phyloP scores from a whole-genome alignment of 2,329 filamentous ascomycete species.

The Talaromyces sp. region DNA sequence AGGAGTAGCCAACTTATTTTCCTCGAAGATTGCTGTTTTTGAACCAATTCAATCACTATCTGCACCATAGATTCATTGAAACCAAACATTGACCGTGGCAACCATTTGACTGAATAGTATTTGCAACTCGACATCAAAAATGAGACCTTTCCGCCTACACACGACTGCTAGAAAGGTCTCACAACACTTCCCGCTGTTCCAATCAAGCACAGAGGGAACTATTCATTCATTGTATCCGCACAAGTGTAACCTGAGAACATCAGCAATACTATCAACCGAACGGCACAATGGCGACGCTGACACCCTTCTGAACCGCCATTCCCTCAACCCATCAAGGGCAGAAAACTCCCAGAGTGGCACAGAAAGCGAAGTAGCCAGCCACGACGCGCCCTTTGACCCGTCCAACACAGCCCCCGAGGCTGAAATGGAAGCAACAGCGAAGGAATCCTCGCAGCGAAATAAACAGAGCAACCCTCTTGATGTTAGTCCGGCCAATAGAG shows the following conservation, averaged over 20 bases:
- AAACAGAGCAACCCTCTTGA: slow-evolving; percentile 49
- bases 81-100: not conserved
- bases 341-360: slow-evolving; percentile 66
- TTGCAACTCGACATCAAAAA: not conserved
- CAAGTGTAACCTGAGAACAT: slow-evolving; percentile 4
- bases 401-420: slow-evolving; percentile 61
- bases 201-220: not conserved
- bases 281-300: slow-evolving; percentile 6
- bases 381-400: slow-evolving; percentile 64
- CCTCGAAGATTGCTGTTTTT: not conserved
- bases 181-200: not conserved
- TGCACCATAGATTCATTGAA: not conserved
- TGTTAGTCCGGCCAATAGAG: slow-evolving; percentile 56
- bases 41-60: not conserved
- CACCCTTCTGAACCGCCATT: slow-evolving; percentile 46
- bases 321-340: slow-evolving; percentile 58
- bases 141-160: not conserved
- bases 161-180: not conserved
- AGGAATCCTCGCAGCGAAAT: slow-evolving; percentile 36
- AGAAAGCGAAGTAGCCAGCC: slow-evolving; percentile 54
- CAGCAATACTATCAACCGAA: slow-evolving; percentile 2
- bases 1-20: not conserved
- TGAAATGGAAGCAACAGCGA: slow-evolving; percentile 33
- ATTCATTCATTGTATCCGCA: not conserved
- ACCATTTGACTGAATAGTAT: not conserved